Conservation (phyloP, 768 basidiomycete genomes). For the Amanita polypyramis region DNA sequence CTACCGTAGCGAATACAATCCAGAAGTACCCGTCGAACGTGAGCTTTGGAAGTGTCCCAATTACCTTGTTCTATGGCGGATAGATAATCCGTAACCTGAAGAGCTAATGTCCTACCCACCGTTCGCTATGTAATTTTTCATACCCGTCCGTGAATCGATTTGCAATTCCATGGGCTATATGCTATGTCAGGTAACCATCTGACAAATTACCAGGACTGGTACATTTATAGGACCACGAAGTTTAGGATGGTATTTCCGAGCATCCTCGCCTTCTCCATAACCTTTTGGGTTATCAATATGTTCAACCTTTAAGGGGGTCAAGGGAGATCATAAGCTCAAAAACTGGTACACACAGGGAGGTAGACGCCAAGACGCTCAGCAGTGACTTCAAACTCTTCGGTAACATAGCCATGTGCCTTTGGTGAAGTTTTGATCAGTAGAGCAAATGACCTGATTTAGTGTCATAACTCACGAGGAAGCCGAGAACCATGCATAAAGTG, state of each 20-base stretch:
- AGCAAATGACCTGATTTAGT: neutral
- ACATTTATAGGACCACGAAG: slow-evolving; percentile 80
- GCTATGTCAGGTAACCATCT: neutral
- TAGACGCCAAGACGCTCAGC: slow-evolving; percentile 74
- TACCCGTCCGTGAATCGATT: slow-evolving; percentile 75
- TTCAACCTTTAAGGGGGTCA: slow-evolving; percentile 39
- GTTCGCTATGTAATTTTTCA: slow-evolving; percentile 96
- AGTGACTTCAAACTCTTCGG: slow-evolving; percentile 81
- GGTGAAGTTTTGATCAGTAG: neutral
- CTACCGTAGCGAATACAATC: slow-evolving; percentile 75
- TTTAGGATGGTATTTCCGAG: slow-evolving; percentile 63
- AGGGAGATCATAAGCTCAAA: neutral
- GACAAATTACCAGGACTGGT: slow-evolving; percentile 11
- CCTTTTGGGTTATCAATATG: slow-evolving; percentile 94
- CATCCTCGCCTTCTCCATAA: slow-evolving; percentile 78
- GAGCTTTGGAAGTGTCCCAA: slow-evolving; percentile 87
- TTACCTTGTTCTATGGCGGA: slow-evolving; percentile 40
- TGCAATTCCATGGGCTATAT: slow-evolving; percentile 69
- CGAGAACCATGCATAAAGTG: slow-evolving; percentile 83
- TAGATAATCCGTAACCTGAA: neutral
- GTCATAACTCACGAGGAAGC: slow-evolving; percentile 56
- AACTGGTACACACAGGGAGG: slow-evolving; percentile 47
- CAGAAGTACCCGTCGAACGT: slow-evolving; percentile 64
- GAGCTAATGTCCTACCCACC: slow-evolving; percentile 20
- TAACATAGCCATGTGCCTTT: slow-evolving; percentile 77